These are phyloP conservation scores for Pleurotus cornucopiae DNA, from an alignment of 768 basidiomycete species.

Conservation along the genomic window DNA sequence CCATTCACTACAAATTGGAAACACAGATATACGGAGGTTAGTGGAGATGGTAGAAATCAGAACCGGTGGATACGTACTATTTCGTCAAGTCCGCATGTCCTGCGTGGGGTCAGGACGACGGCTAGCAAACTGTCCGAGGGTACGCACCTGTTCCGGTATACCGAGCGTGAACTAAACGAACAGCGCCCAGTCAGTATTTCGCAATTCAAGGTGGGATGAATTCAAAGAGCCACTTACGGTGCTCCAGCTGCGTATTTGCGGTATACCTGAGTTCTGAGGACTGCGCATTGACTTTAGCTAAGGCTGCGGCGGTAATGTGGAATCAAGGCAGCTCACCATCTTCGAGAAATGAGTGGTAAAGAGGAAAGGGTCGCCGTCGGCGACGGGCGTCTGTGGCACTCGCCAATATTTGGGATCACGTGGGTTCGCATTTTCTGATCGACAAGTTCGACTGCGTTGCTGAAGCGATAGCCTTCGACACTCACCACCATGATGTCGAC, in stretches of 20 bases:
- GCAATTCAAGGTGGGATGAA: slow-evolving; percentile 7
- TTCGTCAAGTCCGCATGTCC: slow-evolving; percentile 97
- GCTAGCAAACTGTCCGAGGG: not conserved
- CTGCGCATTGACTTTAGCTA: slow-evolving; percentile 29
- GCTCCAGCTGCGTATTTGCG: slow-evolving; percentile 93
- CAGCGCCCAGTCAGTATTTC: slow-evolving; percentile 14
- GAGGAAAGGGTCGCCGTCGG: too few species aligned
- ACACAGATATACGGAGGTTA: not conserved
- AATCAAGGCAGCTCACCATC: slow-evolving; percentile 37
- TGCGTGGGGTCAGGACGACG: slow-evolving; percentile 21
- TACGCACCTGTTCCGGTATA: slow-evolving; percentile 90
- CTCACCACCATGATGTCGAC: not conserved
- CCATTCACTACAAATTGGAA: slow-evolving; percentile 71
- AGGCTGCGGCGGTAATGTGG: slow-evolving; percentile 11
- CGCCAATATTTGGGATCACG: too few species aligned
- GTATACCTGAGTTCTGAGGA: slow-evolving; percentile 93
- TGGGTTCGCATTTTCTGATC: too few species aligned
- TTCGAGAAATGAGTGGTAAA: slow-evolving; percentile 17
- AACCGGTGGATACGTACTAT: slow-evolving; percentile 55
- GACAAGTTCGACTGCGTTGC: too few species aligned
- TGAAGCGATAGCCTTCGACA: not conserved
- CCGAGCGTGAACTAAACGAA: slow-evolving; percentile 77
- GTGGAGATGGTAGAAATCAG: not conserved
- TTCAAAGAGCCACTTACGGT: slow-evolving; percentile 55
- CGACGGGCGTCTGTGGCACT: too few species aligned